Evolutionary conservation across 2,329 filamentous ascomycete species (phyloP), one percentile per base, ranked within the genome.

Genomic region (Botryotinia globosa): DNA sequence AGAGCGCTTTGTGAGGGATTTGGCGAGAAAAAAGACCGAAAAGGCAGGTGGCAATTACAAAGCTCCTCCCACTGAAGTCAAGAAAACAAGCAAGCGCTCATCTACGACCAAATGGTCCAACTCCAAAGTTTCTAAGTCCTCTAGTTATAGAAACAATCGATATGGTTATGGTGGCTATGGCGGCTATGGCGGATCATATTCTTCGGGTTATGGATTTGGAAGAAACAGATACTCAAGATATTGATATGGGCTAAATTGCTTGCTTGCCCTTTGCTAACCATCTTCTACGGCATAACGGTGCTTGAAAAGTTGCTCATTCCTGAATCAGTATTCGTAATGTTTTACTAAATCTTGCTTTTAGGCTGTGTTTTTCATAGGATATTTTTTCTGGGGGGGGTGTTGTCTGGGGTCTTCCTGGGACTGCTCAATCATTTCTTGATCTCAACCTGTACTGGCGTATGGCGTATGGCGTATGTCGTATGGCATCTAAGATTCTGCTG

Each of bases 1-100:
- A 39, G 66, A 69, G 44, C 66, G 66, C 37, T 44, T 44, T 16
- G 51, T 56, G 32, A 32, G 48, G 9, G 66, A 69, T 39, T n/a
- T 42, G 37, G 34, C 66, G 20, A 69, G 66, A n/a, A 56, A 59
- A 7, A 44, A 59, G 1, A 25, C 37, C 10, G 66, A 59, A 37
- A 69, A 58, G 37, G n/a, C 51, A 18, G 66, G 66, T 7, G 37
- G 25, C 29, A 69, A 69, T 44, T 69, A 69, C 51, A 69, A 59
- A 32, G 10, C 51, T 42, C 37, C 51, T 44, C 18, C 20, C 9
- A 59, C 4, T 20, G 32, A 34, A 44, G 37, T 10, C 18, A 69
- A 68, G 34, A 68, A 68, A 39, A 22, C 44, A 66, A 51, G 32
- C 34, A 51, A 51, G 25, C 20, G 22, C 12, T n/a, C 51, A 18